Conservation (phyloP, 1,284 basidiomycete species). For the Omphalotus olearius region DNA sequence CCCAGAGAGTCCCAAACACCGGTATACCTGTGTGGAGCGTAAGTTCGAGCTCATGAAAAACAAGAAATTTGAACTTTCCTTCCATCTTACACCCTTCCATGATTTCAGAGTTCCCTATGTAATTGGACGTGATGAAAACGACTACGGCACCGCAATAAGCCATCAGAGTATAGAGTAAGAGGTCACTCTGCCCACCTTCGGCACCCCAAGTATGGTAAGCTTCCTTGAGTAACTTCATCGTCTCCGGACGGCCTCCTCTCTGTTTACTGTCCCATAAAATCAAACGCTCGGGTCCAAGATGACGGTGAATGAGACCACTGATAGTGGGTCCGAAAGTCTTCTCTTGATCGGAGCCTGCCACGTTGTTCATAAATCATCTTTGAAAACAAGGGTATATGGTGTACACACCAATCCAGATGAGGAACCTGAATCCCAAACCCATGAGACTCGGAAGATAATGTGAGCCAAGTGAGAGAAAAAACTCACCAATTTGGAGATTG, state of each 20-base stretch:
- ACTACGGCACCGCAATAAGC: conserved; percentile 34
- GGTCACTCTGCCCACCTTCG: conserved; percentile 43
- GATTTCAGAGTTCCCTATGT: conserved; percentile 66
- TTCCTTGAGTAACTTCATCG: conserved; percentile 71
- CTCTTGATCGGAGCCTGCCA: conserved; percentile 66
- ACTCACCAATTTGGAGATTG: conserved; percentile 66
- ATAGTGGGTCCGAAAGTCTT: conserved; percentile 78
- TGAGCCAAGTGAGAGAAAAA: conserved; percentile 13
- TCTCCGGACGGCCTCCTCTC: conserved; percentile 68
- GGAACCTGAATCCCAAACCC: conserved; percentile 42
- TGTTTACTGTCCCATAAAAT: conserved; percentile 71
- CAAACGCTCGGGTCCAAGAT: conserved; percentile 64
- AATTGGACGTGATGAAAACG: conserved; percentile 76
- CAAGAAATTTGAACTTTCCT: no score
- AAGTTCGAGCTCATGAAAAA: no score
- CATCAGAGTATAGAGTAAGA: not conserved
- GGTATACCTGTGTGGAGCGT: conserved; percentile 54
- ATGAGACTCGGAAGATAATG: conserved; percentile 4
- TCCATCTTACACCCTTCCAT: conserved; percentile 66
- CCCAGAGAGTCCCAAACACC: conserved; percentile 69
- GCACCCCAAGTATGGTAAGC: conserved; percentile 62
- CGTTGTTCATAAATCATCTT: not conserved
- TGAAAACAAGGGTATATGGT: conserved; percentile 5
- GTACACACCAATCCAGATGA: conserved; percentile 73
- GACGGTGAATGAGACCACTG: conserved; percentile 58